Evolutionary conservation across 2,329 filamentous ascomycete genomes (phyloP).

Genomic region (Dactylellina haptotyla): DNA sequence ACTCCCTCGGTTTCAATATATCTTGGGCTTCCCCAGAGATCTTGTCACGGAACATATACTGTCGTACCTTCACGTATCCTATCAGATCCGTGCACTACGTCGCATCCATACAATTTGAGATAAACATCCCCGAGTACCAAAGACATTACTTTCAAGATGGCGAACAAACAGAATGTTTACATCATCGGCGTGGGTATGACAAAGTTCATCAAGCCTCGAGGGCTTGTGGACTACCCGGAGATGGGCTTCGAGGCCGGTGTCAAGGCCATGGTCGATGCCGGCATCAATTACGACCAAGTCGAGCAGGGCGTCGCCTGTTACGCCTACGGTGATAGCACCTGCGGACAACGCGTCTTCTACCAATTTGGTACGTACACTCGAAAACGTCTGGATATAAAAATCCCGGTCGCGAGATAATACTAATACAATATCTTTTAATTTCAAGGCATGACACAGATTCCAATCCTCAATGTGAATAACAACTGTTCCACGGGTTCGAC

Average conservation of each 20-base stretch:
- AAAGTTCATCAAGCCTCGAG: conserved; percentile 97
- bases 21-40: not conserved
- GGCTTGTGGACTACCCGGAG: conserved; percentile 93
- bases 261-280: conserved; percentile 79
- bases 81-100: too few relatives aligned
- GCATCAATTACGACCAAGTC: conserved; percentile 96
- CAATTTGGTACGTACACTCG: conserved; percentile 75
- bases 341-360: conserved; percentile 96
- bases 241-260: conserved; percentile 91
- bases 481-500: conserved; percentile 97
- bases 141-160: conserved; percentile 21
- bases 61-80: conserved; percentile 1
- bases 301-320: conserved; percentile 97
- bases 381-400: not conserved
- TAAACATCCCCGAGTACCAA: not conserved
- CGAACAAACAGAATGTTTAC: conserved; percentile 68
- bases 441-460: conserved; percentile 81
- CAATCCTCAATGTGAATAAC: conserved; percentile 98
- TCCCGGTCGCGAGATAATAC: not conserved
- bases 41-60: not conserved
- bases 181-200: conserved; percentile 98
- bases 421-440: conserved; percentile 24
- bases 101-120: not conserved
- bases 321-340: conserved; percentile 95
- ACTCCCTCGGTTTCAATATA: conserved; percentile 17